Conservation (phyloP, 1,284 basidiomycete genomes). For the Leccinum fallax region DNA sequence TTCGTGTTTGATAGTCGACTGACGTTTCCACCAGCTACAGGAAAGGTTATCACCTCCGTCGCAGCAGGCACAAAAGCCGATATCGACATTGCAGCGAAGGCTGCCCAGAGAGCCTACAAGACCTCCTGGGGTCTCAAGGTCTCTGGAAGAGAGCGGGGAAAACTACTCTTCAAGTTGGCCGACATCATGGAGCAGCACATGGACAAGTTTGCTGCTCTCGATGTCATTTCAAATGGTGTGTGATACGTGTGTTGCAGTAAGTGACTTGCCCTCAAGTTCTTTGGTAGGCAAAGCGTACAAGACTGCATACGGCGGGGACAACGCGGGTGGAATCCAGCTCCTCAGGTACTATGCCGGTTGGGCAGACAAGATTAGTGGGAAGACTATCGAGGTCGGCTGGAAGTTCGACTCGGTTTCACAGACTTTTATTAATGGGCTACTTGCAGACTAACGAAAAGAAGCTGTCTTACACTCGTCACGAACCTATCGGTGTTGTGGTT, state of each 20-base stretch:
- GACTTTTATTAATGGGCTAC: not conserved
- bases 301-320: slow-evolving; percentile 54
- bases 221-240: slow-evolving; percentile 59
- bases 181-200: slow-evolving; percentile 64
- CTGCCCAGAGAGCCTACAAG: slow-evolving; percentile 51
- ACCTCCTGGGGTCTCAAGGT: slow-evolving; percentile 56
- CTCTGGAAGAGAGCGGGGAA: slow-evolving; percentile 59
- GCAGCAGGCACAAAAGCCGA: slow-evolving; percentile 26
- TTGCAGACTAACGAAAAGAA: slow-evolving; percentile 10
- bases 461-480: slow-evolving; percentile 15
- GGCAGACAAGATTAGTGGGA: slow-evolving; percentile 60
- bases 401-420: not conserved
- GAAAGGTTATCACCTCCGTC: slow-evolving; percentile 25
- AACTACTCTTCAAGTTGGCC: slow-evolving; percentile 60
- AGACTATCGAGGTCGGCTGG: slow-evolving; percentile 43
- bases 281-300: slow-evolving; percentile 49
- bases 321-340: slow-evolving; percentile 47
- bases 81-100: slow-evolving; percentile 36
- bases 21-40: slow-evolving; percentile 20
- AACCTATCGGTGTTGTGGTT: slow-evolving; percentile 17
- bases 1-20: not conserved
- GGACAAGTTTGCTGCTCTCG: slow-evolving; percentile 66
- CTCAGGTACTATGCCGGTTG: slow-evolving; percentile 42
- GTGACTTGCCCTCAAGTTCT: not conserved
- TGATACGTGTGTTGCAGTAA: not conserved